These are phyloP conservation scores for Chaetomium fimeti DNA, from an alignment of 495 filamentous ascomycete species.

Conservation along the genomic window DNA sequence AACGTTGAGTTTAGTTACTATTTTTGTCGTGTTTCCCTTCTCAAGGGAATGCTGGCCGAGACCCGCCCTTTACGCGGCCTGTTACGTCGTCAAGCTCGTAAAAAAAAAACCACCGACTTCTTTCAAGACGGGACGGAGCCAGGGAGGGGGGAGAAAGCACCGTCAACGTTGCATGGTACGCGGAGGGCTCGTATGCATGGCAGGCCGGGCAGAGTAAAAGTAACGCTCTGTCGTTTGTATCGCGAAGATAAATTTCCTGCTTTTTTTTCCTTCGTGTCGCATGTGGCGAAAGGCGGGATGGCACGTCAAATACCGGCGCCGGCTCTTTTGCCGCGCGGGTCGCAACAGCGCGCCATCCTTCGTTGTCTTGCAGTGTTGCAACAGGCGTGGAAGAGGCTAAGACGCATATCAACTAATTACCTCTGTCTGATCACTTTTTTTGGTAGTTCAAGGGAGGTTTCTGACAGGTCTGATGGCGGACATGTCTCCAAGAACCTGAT, in stretches of 20 bases:
- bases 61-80: no score
- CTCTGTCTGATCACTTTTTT: no score
- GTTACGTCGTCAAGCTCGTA: no score
- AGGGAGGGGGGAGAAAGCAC: no score
- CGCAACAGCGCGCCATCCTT: constrained; percentile 2
- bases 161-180: neutral
- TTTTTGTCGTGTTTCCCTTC: neutral
- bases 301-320: constrained; percentile 5
- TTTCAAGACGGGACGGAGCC: no score
- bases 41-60: neutral
- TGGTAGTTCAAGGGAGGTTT: neutral
- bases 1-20: constrained; percentile 4
- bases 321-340: constrained; percentile 14
- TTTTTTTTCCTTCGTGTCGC: constrained; percentile 2
- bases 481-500: neutral
- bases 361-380: neutral
- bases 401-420: neutral
- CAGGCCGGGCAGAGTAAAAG: neutral
- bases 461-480: neutral
- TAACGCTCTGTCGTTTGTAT: no score
- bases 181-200: neutral
- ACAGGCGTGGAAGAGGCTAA: neutral
- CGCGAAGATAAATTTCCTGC: neutral
- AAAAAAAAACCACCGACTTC: no score
- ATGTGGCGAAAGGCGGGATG: constrained; percentile 7